Conservation (phyloP, 164 flowering plant genomes). For the Kingdonia uniflora region DNA sequence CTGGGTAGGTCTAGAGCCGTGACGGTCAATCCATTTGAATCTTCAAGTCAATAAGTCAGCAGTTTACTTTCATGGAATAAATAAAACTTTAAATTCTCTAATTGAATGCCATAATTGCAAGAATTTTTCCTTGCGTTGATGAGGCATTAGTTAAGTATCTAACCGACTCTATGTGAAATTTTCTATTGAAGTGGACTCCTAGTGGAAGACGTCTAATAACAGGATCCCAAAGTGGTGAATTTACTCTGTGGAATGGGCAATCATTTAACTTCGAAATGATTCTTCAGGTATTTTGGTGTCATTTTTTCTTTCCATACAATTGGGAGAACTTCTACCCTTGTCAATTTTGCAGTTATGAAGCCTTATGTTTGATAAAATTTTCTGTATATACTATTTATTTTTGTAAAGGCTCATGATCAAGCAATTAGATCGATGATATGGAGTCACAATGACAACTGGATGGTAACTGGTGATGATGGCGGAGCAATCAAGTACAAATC, state of each 20-base stretch:
- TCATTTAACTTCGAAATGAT: slow-evolving; percentile 99
- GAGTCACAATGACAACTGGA: slow-evolving; percentile 99
- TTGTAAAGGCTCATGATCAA: slow-evolving; percentile 91
- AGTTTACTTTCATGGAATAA: too few relatives aligned
- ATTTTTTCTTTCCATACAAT: slow-evolving; percentile 1
- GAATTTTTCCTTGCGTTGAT: too few relatives aligned
- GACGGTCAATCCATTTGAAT: too few relatives aligned
- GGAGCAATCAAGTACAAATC: slow-evolving; percentile 86
- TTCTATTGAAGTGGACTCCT: slow-evolving; percentile 79
- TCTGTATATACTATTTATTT: slow-evolving; percentile 1
- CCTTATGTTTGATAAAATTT: neutral
- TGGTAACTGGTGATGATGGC: slow-evolving; percentile 99
- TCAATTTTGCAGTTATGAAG: too few relatives aligned
- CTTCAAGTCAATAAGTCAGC: too few relatives aligned
- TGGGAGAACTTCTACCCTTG: too few relatives aligned
- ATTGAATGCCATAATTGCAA: too few relatives aligned
- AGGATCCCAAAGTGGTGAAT: slow-evolving; percentile 99
- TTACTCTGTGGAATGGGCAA: slow-evolving; percentile 99
- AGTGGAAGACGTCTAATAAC: slow-evolving; percentile 94
- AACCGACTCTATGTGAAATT: slow-evolving; percentile 5
- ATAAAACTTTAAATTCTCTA: too few relatives aligned
- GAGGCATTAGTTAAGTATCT: neutral
- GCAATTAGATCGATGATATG: slow-evolving; percentile 98
- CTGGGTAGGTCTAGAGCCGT: too few relatives aligned
- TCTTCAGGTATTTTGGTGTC: slow-evolving; percentile 57